Evolutionary conservation across 2,329 filamentous ascomycete genomes (phyloP), one percentile per base, ranked within the genome.

Genomic region (Hypoxylon sp.): DNA sequence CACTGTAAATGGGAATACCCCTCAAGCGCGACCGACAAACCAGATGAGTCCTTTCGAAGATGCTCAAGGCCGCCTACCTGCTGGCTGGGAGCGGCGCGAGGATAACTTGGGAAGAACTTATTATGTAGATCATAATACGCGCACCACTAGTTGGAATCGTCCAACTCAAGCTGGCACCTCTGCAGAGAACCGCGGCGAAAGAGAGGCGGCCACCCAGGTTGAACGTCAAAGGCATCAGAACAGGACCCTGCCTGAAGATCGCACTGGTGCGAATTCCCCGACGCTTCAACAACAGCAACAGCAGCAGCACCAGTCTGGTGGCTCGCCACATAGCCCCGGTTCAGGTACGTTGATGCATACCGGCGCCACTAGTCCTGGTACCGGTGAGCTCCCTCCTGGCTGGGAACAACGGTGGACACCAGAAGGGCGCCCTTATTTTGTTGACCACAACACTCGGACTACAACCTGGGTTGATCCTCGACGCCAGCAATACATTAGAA

Each of bases 401-500:
- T 99, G 96, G 96, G 96, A 99, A 81, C 94, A 98, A 80, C 88
- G 96, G 74, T 94, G 93, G 81, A 99, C 96, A 0, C 95, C 96
- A 0, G 96, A 99, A 84, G 94, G 95, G 29, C 89, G 96, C 55
- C 88, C 95, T 7, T 99, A 99, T 82, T 99, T 98, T 80, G 96
- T 99, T 54, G 96, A 99, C 79, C 96, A 99, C 82, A 99, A 98
- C 79, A 98, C 96, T 8, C 89, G 96, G 72, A 98, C 96, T 1
- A 99, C 96, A 0, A 98, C 96, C 0, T 99, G 96, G 96, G 96
- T 99, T 15, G 96, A 99, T 79, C 96, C 96, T 31, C 91, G 96
- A 74, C 91, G 96, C 69, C 96, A 98, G 81, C 96, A 99, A 80
- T 99, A 98, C 82, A 98, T 99, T 68, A 88, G 96, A 65, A 98